Conservation (phyloP, 805 yeast species). For the Metschnikowia gelsemii region DNA sequence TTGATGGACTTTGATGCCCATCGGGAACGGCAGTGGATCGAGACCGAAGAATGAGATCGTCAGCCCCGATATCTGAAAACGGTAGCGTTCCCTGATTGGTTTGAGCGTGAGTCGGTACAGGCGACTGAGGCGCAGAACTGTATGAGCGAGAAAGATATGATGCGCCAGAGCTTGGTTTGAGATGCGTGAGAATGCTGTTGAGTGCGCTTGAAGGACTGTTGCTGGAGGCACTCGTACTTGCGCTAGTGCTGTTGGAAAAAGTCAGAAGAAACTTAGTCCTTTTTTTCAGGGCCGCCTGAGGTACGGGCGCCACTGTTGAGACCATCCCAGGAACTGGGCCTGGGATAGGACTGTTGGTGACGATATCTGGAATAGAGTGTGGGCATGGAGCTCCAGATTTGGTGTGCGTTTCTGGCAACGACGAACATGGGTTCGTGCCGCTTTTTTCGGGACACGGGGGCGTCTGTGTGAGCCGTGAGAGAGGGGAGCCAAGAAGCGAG, state of each 20-base stretch:
- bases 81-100: constrained; percentile 11
- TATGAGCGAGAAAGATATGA: constrained; percentile 12
- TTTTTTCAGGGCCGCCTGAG: constrained; percentile 17
- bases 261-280: constrained; percentile 13
- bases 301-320: constrained; percentile 2
- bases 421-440: neutral
- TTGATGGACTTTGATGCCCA: constrained; percentile 12
- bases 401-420: too few species aligned
- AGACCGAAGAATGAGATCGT: constrained; percentile 11
- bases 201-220: constrained; percentile 9
- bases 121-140: constrained; percentile 18
- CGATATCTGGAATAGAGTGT: too few species aligned
- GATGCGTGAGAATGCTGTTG: constrained; percentile 7
- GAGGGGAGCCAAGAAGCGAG: neutral
- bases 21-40: constrained; percentile 12
- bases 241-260: constrained; percentile 4
- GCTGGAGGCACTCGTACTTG: constrained; percentile 14
- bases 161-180: constrained; percentile 14
- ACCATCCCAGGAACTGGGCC: too few species aligned
- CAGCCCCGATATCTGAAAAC: constrained; percentile 2
- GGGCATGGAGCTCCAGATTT: too few species aligned
- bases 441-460: neutral
- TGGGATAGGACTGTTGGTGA: too few species aligned
- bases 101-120: constrained; percentile 9
- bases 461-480: neutral